Percentiles rank a stretch among this genome's conserved stretches.
Conservation (phyloP, 345 rosid species). For the Hirschfeldia incana region DNA sequence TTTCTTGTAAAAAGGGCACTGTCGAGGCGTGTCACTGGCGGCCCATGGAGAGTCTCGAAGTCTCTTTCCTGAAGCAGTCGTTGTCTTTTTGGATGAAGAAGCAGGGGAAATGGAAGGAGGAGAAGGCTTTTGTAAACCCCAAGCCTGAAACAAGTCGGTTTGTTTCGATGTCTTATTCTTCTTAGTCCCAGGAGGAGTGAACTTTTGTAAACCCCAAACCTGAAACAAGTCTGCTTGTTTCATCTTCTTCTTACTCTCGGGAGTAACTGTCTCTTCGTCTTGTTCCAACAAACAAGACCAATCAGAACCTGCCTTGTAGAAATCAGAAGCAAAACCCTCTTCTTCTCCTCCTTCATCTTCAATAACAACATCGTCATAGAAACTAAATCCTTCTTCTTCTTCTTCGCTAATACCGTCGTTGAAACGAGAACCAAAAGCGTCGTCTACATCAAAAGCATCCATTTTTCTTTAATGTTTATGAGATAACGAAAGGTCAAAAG, state of each 20-base stretch:
- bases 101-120: slow-evolving; percentile 28
- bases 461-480: not conserved
- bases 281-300: slow-evolving; percentile 53
- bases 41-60: slow-evolving; percentile 8
- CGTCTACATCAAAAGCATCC: slow-evolving; percentile 24
- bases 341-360: slow-evolving; percentile 42
- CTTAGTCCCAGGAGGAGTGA: slow-evolving; percentile 35
- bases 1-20: slow-evolving; percentile 77
- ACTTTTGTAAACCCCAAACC: slow-evolving; percentile 58
- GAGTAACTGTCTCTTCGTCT: slow-evolving; percentile 6
- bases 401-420: slow-evolving; percentile 16
- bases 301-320: slow-evolving; percentile 62
- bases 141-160: slow-evolving; percentile 53
- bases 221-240: slow-evolving; percentile 47
- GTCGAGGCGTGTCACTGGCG: slow-evolving; percentile 38
- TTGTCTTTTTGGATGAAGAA: slow-evolving; percentile 14
- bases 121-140: slow-evolving; percentile 58
- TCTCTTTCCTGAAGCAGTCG: not conserved
- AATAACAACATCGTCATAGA: slow-evolving; percentile 4
- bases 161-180: slow-evolving; percentile 51
- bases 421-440: slow-evolving; percentile 22
- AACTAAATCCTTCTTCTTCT: slow-evolving; percentile 32
- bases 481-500: slow-evolving; percentile 35
- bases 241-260: slow-evolving; percentile 12
- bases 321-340: slow-evolving; percentile 60